These are phyloP conservation scores for Alternaria atra DNA, from an alignment of 2,329 filamentous ascomycete genomes.

Conservation along the genomic window DNA sequence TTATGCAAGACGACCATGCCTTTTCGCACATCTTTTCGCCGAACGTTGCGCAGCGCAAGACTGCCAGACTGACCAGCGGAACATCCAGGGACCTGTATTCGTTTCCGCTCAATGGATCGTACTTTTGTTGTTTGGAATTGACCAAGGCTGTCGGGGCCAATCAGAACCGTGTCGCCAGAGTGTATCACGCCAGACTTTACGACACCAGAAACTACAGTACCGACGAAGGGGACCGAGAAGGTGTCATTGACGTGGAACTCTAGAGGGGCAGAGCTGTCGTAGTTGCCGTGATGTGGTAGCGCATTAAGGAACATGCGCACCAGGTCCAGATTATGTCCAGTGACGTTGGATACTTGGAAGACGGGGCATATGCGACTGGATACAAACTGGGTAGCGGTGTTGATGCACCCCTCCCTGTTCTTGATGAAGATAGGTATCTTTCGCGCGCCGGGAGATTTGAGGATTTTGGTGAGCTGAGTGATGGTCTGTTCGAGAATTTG, in stretches of 20 bases:
- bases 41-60: conserved; percentile 86
- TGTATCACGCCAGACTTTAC: conserved; percentile 86
- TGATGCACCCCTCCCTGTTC: conserved; percentile 87
- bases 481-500: conserved; percentile 95
- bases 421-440: conserved; percentile 98
- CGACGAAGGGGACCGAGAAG: conserved; percentile 96
- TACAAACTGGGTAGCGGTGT: conserved; percentile 95
- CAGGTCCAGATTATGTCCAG: conserved; percentile 86
- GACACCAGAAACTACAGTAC: conserved; percentile 94
- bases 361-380: conserved; percentile 95
- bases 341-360: conserved; percentile 98
- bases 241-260: conserved; percentile 98
- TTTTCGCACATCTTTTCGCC: conserved; percentile 92
- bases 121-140: conserved; percentile 89
- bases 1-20: conserved; percentile 97
- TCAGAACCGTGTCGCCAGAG: conserved; percentile 85
- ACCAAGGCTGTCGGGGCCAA: conserved; percentile 89
- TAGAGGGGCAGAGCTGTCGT: conserved; percentile 83
- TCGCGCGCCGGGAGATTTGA: conserved; percentile 90
- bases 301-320: conserved; percentile 95
- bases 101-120: conserved; percentile 92
- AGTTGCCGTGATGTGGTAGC: conserved; percentile 90
- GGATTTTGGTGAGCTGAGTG: conserved; percentile 86
- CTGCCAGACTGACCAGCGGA: conserved; percentile 92
- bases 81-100: conserved; percentile 85